Percentiles rank a stretch among this genome's conserved stretches.
These are phyloP conservation scores for Auriscalpium orientale DNA, from an alignment of 768 basidiomycete species.

Conservation along the genomic window DNA sequence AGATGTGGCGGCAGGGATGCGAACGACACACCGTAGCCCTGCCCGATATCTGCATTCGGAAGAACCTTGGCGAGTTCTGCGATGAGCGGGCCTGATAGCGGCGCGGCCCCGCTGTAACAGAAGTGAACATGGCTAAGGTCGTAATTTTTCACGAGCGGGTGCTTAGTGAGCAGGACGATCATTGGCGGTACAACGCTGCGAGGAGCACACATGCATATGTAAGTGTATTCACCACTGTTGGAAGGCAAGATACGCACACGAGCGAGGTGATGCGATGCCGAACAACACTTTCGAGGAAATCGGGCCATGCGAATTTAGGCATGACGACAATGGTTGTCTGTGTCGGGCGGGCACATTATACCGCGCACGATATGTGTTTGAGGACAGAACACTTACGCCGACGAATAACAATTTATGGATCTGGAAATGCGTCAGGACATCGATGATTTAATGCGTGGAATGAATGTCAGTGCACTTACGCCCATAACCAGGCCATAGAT, in stretches of 20 bases:
- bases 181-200: slow-evolving; percentile 23
- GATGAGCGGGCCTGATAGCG: slow-evolving; percentile 26
- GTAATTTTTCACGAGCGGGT: slow-evolving; percentile 24
- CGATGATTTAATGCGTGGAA: background rate
- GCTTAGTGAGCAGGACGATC: slow-evolving; percentile 25
- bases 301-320: slow-evolving; percentile 25
- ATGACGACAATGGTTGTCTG: slow-evolving; percentile 26
- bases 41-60: slow-evolving; percentile 50
- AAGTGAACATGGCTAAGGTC: slow-evolving; percentile 21
- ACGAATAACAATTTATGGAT: slow-evolving; percentile 21
- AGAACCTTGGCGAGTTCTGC: slow-evolving; percentile 39
- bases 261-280: slow-evolving; percentile 24
- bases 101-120: slow-evolving; percentile 28
- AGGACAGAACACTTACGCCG: slow-evolving; percentile 14
- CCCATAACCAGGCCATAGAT: slow-evolving; percentile 30
- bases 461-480: slow-evolving; percentile 15
- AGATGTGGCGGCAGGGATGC: background rate
- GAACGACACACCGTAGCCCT: slow-evolving; percentile 41
- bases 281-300: slow-evolving; percentile 27
- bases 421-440: slow-evolving; percentile 8
- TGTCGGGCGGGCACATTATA: background rate
- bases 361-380: background rate
- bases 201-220: background rate
- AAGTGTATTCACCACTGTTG: background rate
- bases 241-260: background rate